phyloP scores from a whole-genome alignment of 129 eudicot species.

The Logfia minima region DNA sequence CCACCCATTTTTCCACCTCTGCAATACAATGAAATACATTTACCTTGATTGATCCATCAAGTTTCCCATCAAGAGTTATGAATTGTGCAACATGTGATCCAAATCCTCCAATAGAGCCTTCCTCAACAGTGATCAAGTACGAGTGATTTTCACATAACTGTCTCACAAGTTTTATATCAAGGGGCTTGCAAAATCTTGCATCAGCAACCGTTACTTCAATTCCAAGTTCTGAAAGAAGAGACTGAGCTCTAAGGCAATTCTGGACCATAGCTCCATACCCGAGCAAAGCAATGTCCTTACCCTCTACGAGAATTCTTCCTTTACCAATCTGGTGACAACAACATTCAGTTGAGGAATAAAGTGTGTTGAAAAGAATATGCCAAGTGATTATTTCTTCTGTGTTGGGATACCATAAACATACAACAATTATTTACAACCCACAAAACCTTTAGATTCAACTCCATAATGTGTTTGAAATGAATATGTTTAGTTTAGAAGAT shows the following conservation, averaged over 20 bases:
- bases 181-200: constrained; percentile 97
- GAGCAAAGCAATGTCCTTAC: constrained; percentile 75
- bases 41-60: constrained; percentile 86
- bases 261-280: constrained; percentile 96
- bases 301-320: constrained; percentile 72
- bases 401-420: constrained; percentile 6
- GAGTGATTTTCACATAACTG: constrained; percentile 68
- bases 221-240: constrained; percentile 81
- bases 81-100: constrained; percentile 96
- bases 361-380: not conserved
- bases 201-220: constrained; percentile 88
- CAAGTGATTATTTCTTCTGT: not conserved
- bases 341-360: constrained; percentile 6
- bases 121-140: constrained; percentile 85
- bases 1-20: constrained; percentile 13
- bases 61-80: constrained; percentile 82
- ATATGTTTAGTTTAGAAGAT: no score
- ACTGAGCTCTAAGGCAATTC: constrained; percentile 82
- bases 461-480: not conserved
- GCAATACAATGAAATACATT: not conserved
- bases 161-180: constrained; percentile 76
- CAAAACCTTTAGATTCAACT: not conserved
- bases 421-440: not conserved
- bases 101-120: constrained; percentile 90
- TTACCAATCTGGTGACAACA: constrained; percentile 62